Base-by-base conservation (phyloP, 306 rosid genomes). In the Quercus mongolica region DNA sequence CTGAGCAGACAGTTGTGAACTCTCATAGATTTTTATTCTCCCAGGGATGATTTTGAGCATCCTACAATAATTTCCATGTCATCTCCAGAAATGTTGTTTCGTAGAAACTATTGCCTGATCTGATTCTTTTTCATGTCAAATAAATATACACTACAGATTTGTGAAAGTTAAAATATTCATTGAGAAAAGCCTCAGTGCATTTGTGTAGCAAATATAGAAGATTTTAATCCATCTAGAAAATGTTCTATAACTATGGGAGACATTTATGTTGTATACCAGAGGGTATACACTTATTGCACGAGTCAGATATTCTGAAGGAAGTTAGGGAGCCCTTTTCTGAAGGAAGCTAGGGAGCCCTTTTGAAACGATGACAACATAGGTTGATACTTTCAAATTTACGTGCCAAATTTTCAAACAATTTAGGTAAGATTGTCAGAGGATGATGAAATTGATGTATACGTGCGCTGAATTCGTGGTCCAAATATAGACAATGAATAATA, bases 341-440 rank as follows among this genome's bases (percentile, higher is more conserved):
- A 15, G 33, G 21, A 64, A 30, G 31, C 17, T 6, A 67, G 49
- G 0, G 26, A 35, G n/a, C 4, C 72, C 10, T 3, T 6, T 35
- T 19, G 17, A 35, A 19, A 35, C n/a, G 52, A 67, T 33, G 72
- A 35, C 52, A 67, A 64, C 20, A 20, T 64, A 28, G 21, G 46
- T 17, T 64, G 70, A 64, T 6, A 64, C 31, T 15, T 71, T 71
- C 65, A 20, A 79, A 69, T 61, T 15, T 59, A 15, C 21, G 3
- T 5, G 14, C 31, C 31, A 62, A 63, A 74, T 69, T 74, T 83
- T 79, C 67, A 59, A 54, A 25, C 20, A 79, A 83, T 75, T 80
- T 79, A 75, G 71, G 52, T 70, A 69, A 4, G 33, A 63, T 8
- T 75, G 5, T 56, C 15, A 2, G 23, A 69, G 3, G 26, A 19